Conservation (phyloP, 2,329 filamentous ascomycete genomes). For the Apiospora arundinis region DNA sequence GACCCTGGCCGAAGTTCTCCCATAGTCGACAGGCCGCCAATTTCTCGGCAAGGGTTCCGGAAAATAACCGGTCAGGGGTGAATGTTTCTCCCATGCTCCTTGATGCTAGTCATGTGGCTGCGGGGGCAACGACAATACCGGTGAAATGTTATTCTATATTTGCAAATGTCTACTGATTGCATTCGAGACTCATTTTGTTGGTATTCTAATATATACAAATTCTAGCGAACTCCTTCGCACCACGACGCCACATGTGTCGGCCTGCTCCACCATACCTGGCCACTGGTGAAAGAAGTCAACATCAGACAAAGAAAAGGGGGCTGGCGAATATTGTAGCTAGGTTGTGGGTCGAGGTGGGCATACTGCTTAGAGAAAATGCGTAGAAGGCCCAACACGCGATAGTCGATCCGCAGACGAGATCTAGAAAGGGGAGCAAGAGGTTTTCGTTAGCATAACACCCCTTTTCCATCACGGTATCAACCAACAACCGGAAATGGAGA, state of each 20-base stretch:
- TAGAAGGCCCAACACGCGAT: background rate
- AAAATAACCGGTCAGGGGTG: background rate
- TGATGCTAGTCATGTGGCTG: too few relatives aligned
- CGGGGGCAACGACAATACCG: too few relatives aligned
- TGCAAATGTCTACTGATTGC: too few relatives aligned
- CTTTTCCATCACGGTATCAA: background rate
- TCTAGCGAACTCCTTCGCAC: too few relatives aligned
- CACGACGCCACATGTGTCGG: constrained; percentile 7
- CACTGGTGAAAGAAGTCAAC: background rate
- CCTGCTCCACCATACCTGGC: background rate
- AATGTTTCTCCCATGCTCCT: background rate
- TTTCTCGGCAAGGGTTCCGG: background rate
- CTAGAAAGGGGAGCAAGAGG: background rate
- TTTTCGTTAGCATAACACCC: background rate
- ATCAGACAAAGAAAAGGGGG: too few relatives aligned
- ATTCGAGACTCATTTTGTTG: too few relatives aligned
- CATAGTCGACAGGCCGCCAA: background rate
- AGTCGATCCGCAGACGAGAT: background rate
- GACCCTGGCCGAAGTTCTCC: background rate
- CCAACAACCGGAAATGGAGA: background rate
- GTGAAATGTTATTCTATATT: too few relatives aligned
- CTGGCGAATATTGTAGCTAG: too few relatives aligned
- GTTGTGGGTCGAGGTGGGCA: background rate
- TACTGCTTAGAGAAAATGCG: background rate
- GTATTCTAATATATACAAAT: too few relatives aligned